Base-by-base conservation (phyloP, 768 basidiomycete genomes). In the Podaxis sp. region DNA sequence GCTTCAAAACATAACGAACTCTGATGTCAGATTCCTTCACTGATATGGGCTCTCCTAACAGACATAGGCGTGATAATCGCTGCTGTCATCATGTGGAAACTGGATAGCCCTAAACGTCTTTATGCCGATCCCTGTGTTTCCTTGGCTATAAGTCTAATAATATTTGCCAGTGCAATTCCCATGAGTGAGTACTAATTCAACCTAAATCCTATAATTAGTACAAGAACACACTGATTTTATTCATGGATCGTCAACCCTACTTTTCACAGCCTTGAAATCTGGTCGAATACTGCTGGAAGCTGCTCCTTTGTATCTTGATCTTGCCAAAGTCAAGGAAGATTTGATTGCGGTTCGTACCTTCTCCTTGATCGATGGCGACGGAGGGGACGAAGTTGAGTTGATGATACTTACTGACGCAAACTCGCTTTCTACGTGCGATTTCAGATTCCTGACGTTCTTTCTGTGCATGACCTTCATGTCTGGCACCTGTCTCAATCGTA, bases 401-500 rank as follows among this genome's bases (percentile, higher is more conserved):
- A 50, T 50, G 22, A 52, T 29, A 29, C 60, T n/a, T 33, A 38
- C 41, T 59, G 37, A 29, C 22, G 41, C 25, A 3, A 36, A 22
- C 22, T 41, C 33, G 7, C 38, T 37, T 19, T 51, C 33, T 22
- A 11, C 27, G 50, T 38, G 6, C 22, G 19, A 15, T 54, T 54
- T 40, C 55, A 83, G 82, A 67, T 80, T 53, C 79, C 80, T 3
- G 73, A 77, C 57, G 82, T 84, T 0, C 67, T 77, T 11, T 78
- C 80, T 3, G 72, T 84, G 7, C 82, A 82, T 66, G 82, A 83
- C 66, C 69, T 84, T 40, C 82, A 84, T 67, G 79, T 83, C 22
- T 84, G 82, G 84, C 81, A 83, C 63, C 72, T 85, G 12, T 83
- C 82, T 7, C 81, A 85, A 69, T 77, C 77, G 83, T 83, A 68